Evolutionary conservation across 345 rosid species (phyloP), one percentile per base, ranked within the genome.

Genomic region (Aethionema arabicum): DNA sequence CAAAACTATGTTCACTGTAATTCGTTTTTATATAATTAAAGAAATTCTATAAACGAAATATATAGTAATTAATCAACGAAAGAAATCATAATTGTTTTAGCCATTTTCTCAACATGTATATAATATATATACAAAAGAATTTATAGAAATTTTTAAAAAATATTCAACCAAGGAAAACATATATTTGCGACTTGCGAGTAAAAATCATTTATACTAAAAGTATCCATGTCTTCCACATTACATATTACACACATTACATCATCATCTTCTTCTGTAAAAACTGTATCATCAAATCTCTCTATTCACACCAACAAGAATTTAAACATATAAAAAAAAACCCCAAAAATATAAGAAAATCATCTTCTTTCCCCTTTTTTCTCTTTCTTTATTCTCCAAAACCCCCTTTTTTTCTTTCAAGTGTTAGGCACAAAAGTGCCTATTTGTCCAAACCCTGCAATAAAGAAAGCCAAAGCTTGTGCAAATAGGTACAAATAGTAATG

Each of bases 401-500:
- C 15, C 49, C 36, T 21, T 41, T 8, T n/a, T 13, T 11, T 48
- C 49, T 66, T 52, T 71, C 66, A 71, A 9, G 49, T 16, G 33
- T 52, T 65, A 53, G 96, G 87, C 35, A 86, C 82, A 49, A 86
- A 12, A 7, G 90, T 86, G 56, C 98, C 98, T 32, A 85, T 76
- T 55, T 83, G 86, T 38, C 98, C 95, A 8, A 82, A 52, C 8
- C 96, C 96, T 0, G 84, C 83, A 5, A 91, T 59, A 56, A 86
- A 85, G 85, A 91, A 91, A 7, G 98, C 89, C 2, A 82, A 58
- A 38, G 96, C 81, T 75, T 91, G 98, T 3, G 78, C 80, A 68
- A 72, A 84, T 14, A 88, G 82, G 78, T 69, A 91, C 1, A 88
- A 11, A 74, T 80, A 91, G 46, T 83, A 91, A 40, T 76, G 82